Conservation (phyloP, 2,329 filamentous ascomycete species). For the Meredithiella fracta region DNA sequence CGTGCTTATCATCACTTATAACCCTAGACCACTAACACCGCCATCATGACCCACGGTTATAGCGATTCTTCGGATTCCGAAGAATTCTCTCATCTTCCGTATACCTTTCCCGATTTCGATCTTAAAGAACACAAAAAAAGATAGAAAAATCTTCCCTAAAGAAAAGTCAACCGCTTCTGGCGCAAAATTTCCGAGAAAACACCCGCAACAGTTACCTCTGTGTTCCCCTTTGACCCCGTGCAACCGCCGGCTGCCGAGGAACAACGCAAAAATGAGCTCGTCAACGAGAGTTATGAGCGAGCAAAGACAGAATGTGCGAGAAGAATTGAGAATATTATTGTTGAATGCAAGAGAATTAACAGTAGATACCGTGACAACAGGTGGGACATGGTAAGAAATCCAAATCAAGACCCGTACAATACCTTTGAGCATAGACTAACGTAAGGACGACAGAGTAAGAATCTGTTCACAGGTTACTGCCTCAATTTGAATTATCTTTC, state of each 20-base stretch:
- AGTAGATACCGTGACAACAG: slow-evolving; percentile 59
- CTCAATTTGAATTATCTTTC: slow-evolving; percentile 38
- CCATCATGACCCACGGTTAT: no score
- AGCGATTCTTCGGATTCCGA: not conserved
- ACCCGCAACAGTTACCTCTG: slow-evolving; percentile 47
- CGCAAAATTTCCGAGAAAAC: slow-evolving; percentile 39
- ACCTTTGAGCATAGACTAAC: no score
- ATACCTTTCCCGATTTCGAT: not conserved
- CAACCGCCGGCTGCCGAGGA: slow-evolving; percentile 27
- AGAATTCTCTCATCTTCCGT: not conserved
- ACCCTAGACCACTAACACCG: no score
- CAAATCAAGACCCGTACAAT: not conserved
- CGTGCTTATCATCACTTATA: no score
- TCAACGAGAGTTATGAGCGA: slow-evolving; percentile 44
- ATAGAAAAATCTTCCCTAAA: slow-evolving; percentile 33
- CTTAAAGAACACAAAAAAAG: not conserved
- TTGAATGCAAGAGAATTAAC: slow-evolving; percentile 56
- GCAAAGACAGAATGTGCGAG: slow-evolving; percentile 47
- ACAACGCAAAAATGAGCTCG: slow-evolving; percentile 38
- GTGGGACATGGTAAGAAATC: slow-evolving; percentile 36
- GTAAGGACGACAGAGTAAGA: slow-evolving; percentile 34
- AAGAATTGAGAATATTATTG: slow-evolving; percentile 44
- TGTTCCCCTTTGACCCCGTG: slow-evolving; percentile 48
- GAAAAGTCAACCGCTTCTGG: slow-evolving; percentile 52
- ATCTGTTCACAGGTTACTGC: slow-evolving; percentile 49